A percentile compares a stretch with the other conserved stretches of the same genome.
Conservation (phyloP, 805 yeast genomes). For the Saturnispora quitensis region DNA sequence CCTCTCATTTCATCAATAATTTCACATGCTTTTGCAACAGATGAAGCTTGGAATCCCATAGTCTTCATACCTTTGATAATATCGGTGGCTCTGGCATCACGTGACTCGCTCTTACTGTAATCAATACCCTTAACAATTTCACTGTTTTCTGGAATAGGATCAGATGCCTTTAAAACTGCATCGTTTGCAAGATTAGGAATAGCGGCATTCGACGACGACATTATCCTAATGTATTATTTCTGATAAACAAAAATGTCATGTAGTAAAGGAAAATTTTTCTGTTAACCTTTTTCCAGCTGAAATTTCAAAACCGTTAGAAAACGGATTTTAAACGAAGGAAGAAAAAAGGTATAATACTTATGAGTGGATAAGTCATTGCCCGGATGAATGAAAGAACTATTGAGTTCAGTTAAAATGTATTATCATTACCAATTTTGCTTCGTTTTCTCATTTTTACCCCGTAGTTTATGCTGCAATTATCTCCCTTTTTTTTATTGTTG, state of each 20-base stretch:
- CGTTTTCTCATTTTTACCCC: not conserved
- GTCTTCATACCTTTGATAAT: conserved; percentile 74
- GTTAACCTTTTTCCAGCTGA: not conserved
- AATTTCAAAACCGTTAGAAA: not conserved
- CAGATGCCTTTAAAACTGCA: conserved; percentile 83
- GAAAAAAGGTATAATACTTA: too few relatives aligned
- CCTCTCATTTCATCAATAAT: conserved; percentile 85
- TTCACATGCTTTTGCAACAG: conserved; percentile 81
- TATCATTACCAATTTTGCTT: not conserved
- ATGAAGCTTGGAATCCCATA: conserved; percentile 96
- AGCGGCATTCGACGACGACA: conserved; percentile 18
- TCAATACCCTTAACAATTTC: conserved; percentile 82
- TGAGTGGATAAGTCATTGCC: too few relatives aligned
- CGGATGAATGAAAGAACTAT: too few relatives aligned
- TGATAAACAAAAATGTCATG: not conserved
- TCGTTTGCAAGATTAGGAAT: conserved; percentile 74
- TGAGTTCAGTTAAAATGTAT: not conserved
- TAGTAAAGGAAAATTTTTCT: not conserved
- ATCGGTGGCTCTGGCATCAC: conserved; percentile 71
- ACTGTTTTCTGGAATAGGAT: conserved; percentile 74
- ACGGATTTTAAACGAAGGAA: not conserved
- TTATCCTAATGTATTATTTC: conserved; percentile 1
- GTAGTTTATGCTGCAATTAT: too few relatives aligned
- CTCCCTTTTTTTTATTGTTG: not conserved
- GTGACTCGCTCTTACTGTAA: conserved; percentile 69